Conservation (phyloP, 83 land plant species). For the Diphasiastrum complanatum region DNA sequence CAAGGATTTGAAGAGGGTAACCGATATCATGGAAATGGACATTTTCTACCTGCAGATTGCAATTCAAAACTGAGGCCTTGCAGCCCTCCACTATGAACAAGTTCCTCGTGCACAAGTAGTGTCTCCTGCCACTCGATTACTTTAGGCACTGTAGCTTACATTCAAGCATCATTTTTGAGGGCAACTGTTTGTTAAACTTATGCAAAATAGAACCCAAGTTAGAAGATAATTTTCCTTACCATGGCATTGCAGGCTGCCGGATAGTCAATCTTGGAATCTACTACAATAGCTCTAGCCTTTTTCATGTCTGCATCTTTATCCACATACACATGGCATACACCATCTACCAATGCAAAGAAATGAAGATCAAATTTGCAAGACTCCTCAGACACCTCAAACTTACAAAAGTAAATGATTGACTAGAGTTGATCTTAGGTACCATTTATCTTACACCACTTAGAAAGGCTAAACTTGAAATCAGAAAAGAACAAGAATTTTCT, state of each 20-base stretch:
- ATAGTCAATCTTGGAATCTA: slow-evolving; percentile 92
- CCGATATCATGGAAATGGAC: no score
- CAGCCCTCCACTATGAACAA: slow-evolving; percentile 45
- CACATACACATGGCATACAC: slow-evolving; percentile 95
- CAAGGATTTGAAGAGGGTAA: no score
- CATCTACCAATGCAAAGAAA: no score
- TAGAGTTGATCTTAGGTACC: neutral
- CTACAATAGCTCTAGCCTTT: slow-evolving; percentile 68
- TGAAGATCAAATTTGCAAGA: slow-evolving; percentile 10
- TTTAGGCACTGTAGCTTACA: neutral
- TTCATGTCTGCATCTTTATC: slow-evolving; percentile 79
- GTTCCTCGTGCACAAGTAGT: slow-evolving; percentile 74
- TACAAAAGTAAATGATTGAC: neutral
- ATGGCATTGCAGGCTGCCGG: slow-evolving; percentile 99
- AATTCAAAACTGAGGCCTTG: slow-evolving; percentile 52
- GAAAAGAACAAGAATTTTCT: neutral
- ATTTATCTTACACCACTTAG: neutral
- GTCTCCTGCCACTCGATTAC: slow-evolving; percentile 65
- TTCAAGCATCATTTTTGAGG: no score
- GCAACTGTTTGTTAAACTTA: no score
- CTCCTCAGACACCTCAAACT: no score
- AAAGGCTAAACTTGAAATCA: no score
- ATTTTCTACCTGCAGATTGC: slow-evolving; percentile 52
- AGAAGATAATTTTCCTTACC: slow-evolving; percentile 56
- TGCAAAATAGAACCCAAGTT: no score